Conservation (phyloP, 441 rosid genomes). For the Pelargonium hybrid region DNA sequence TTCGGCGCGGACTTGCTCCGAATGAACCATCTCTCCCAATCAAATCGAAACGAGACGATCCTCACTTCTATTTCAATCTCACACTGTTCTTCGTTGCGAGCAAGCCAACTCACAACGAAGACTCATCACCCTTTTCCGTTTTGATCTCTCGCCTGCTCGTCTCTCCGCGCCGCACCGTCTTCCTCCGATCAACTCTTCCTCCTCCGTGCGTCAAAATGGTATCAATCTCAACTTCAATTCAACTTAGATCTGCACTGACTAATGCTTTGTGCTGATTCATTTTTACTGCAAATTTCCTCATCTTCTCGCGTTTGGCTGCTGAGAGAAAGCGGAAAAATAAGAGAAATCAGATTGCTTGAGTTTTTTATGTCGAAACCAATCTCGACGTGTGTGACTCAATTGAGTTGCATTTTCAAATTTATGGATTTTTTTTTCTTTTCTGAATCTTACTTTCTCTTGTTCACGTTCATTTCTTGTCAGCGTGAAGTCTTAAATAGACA, state of each 20-base stretch:
- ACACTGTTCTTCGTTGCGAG: not conserved
- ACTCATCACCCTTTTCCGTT: not conserved
- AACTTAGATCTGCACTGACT: not conserved
- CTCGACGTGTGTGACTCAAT: constrained; percentile 2
- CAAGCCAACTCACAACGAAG: not conserved
- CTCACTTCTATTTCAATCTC: not conserved
- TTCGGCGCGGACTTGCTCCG: not conserved
- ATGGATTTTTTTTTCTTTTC: not conserved
- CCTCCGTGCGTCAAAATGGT: not conserved
- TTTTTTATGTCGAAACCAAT: not conserved
- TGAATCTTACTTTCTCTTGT: too few relatives aligned
- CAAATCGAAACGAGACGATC: constrained; percentile 3
- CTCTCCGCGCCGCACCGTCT: not conserved
- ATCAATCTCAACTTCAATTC: not conserved
- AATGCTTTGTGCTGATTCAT: not conserved
- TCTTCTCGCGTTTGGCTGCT: constrained; percentile 5
- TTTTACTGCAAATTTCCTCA: not conserved
- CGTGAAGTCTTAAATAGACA: not conserved
- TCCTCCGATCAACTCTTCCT: not conserved
- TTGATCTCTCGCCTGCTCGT: not conserved
- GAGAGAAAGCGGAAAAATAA: not conserved
- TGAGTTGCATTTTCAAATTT: constrained; percentile 6
- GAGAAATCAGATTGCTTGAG: not conserved
- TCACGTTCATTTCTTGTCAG: too few relatives aligned
- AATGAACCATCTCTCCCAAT: not conserved